phyloP scores from a whole-genome alignment of 257 asterid genomes.

The Solanum tarijense region DNA sequence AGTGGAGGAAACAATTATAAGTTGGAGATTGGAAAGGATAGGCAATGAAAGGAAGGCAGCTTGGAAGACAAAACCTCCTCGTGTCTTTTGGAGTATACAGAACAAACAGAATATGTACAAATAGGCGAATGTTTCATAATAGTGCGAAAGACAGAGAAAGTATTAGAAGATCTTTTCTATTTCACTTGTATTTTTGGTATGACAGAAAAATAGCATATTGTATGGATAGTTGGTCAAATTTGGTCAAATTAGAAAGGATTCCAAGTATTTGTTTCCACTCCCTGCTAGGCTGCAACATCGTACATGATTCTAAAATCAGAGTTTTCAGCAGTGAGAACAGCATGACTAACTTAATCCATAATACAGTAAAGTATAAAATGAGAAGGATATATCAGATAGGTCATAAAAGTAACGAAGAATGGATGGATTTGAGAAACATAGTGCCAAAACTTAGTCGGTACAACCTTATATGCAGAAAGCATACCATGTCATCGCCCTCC shows the following conservation, averaged over 20 bases:
- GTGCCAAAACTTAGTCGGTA: background rate
- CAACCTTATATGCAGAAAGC: conserved; percentile 1
- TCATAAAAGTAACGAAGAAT: background rate
- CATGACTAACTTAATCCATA: too few relatives aligned
- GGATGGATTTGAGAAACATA: background rate
- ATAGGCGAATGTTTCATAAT: background rate
- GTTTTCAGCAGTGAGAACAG: background rate
- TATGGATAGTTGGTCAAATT: background rate
- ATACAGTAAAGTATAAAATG: background rate
- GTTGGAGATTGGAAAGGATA: background rate
- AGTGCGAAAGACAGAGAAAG: background rate
- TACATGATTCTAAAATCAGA: background rate
- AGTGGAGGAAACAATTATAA: background rate
- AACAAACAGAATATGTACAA: background rate
- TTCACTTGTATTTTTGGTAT: background rate
- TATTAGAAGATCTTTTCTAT: background rate
- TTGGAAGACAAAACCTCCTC: background rate
- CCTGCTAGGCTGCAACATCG: background rate
- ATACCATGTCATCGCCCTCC: conserved; percentile 54
- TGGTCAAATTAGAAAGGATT: background rate
- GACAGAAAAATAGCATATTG: background rate
- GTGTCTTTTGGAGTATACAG: background rate
- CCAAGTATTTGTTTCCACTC: background rate
- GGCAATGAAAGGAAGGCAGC: background rate
- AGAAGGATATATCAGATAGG: background rate